These are phyloP conservation scores for Sclerotinia sclerotiorum DNA, from an alignment of 2,329 filamentous ascomycete species.

Conservation along the genomic window DNA sequence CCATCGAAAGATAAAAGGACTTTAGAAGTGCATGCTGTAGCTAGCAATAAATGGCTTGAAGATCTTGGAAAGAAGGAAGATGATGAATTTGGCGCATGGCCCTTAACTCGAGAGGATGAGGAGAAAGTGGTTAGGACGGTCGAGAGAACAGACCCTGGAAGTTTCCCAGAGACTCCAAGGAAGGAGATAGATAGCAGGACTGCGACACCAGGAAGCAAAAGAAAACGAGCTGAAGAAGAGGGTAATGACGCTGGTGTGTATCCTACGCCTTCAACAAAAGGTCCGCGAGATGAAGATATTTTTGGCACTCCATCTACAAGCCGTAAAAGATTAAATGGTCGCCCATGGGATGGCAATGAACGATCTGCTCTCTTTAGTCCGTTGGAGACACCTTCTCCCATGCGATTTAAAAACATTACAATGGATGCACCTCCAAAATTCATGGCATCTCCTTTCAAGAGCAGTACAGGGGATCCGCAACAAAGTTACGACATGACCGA, in stretches of 20 bases:
- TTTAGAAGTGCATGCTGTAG: constrained; percentile 24
- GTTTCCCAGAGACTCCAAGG: constrained; percentile 35
- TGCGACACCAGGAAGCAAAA: constrained; percentile 37
- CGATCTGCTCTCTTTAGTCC: constrained; percentile 29
- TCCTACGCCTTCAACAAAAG: constrained; percentile 35
- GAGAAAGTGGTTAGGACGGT: constrained; percentile 27
- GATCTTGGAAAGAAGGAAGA: constrained; percentile 29
- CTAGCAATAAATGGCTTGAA: constrained; percentile 28
- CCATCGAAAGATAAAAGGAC: constrained; percentile 29
- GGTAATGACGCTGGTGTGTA: constrained; percentile 23
- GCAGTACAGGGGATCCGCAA: background rate
- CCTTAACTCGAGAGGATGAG: constrained; percentile 32
- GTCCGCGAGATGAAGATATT: constrained; percentile 29
- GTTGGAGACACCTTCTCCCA: constrained; percentile 35
- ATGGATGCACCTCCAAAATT: constrained; percentile 28
- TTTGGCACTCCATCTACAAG: constrained; percentile 29
- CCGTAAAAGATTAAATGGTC: constrained; percentile 26
- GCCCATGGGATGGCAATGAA: constrained; percentile 35
- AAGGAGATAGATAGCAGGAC: constrained; percentile 32
- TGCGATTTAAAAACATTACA: constrained; percentile 29
- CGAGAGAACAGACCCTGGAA: constrained; percentile 18
- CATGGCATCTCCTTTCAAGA: constrained; percentile 23
- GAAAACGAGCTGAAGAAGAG: constrained; percentile 32
- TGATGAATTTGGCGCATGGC: constrained; percentile 37
- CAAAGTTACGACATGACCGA: constrained; percentile 44